These are phyloP conservation scores for Kalmusia sp. DNA, from an alignment of 2,329 filamentous ascomycete species.

Conservation along the genomic window DNA sequence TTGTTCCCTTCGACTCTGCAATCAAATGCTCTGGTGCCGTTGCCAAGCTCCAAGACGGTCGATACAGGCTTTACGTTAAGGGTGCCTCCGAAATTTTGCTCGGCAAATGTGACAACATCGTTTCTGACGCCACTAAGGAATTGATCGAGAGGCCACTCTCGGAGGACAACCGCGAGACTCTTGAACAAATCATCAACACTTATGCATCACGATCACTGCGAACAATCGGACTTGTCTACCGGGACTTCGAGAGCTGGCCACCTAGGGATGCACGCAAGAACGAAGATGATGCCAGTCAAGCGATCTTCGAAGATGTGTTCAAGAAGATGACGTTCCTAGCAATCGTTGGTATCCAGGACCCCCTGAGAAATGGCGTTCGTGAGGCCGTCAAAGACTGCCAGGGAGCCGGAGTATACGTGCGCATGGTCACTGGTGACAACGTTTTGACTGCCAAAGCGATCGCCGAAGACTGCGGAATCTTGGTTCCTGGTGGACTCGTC, in stretches of 20 bases:
- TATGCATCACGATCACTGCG: slow-evolving; percentile 83
- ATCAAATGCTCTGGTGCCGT: slow-evolving; percentile 76
- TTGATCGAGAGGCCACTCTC: slow-evolving; percentile 61
- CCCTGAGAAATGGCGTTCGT: slow-evolving; percentile 75
- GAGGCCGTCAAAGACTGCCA: slow-evolving; percentile 78
- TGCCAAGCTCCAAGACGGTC: slow-evolving; percentile 61
- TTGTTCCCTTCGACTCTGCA: slow-evolving; percentile 67
- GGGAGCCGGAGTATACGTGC: slow-evolving; percentile 77
- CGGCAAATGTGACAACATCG: slow-evolving; percentile 57
- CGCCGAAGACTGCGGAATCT: slow-evolving; percentile 78
- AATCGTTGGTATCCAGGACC: slow-evolving; percentile 82
- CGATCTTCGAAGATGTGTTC: slow-evolving; percentile 72
- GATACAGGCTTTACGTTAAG: slow-evolving; percentile 64
- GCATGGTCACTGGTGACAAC: slow-evolving; percentile 89
- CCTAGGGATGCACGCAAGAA: slow-evolving; percentile 66
- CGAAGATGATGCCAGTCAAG: slow-evolving; percentile 68
- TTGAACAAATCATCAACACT: slow-evolving; percentile 73
- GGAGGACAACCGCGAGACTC: slow-evolving; percentile 61
- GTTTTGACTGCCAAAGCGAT: slow-evolving; percentile 80
- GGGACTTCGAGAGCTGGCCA: slow-evolving; percentile 84
- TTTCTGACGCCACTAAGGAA: slow-evolving; percentile 67
- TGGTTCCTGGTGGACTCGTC: slow-evolving; percentile 72
- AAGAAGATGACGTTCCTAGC: slow-evolving; percentile 75
- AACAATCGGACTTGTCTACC: slow-evolving; percentile 84
- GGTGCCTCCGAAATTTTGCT: slow-evolving; percentile 61